Evolutionary conservation across 2,329 filamentous ascomycete genomes (phyloP).

Genomic region (Sordariomycetes sp.): DNA sequence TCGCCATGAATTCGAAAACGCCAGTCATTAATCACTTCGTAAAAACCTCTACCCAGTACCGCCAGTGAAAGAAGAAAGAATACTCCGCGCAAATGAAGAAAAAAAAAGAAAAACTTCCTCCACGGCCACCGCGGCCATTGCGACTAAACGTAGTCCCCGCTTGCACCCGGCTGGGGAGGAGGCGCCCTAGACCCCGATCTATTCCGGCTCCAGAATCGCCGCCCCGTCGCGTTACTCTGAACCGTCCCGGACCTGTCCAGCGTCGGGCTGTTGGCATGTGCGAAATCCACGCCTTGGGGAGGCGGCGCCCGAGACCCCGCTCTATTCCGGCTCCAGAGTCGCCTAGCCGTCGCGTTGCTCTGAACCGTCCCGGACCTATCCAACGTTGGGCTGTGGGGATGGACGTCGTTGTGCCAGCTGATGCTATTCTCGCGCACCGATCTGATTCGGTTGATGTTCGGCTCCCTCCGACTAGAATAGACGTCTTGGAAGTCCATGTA

Average conservation of each 20-base stretch:
- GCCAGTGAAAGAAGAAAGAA: neutral
- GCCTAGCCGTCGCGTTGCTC: neutral
- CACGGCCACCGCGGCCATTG: neutral
- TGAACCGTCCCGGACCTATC: constrained; percentile 3
- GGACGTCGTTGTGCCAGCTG: neutral
- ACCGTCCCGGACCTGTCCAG: constrained; percentile 2
- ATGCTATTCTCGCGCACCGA: neutral
- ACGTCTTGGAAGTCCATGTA: constrained; percentile 30
- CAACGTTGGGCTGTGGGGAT: neutral
- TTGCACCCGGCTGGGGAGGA: neutral
- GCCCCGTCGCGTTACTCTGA: neutral
- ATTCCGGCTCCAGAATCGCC: constrained; percentile 3
- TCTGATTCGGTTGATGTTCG: neutral
- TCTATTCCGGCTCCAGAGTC: constrained; percentile 3
- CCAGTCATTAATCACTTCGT: neutral
- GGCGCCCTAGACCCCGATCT: constrained; percentile 3
- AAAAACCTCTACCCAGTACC: neutral
- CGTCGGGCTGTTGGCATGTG: neutral
- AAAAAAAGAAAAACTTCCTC: neutral
- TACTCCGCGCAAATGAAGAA: neutral
- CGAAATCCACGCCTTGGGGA: neutral
- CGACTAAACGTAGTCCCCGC: neutral
- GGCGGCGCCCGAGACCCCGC: constrained; percentile 2
- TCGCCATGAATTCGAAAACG: neutral
- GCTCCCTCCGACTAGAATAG: constrained; percentile 10